Evolutionary conservation across 139 green algal species (phyloP).

Genomic region (Ostreobium quekettii): DNA sequence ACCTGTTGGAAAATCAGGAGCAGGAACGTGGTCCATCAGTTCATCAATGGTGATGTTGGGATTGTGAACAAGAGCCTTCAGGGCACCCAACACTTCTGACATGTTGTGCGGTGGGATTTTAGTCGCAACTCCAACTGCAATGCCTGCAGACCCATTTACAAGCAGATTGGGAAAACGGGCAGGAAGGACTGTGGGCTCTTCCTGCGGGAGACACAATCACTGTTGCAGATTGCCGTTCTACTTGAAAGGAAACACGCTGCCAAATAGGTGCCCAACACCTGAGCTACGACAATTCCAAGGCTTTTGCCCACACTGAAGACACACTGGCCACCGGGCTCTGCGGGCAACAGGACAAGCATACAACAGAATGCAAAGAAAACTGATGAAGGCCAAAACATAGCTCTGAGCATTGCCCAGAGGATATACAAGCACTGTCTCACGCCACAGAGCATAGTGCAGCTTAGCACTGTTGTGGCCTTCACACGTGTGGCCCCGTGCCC

Average conservation of each 20-base stretch:
- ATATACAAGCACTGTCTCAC: too few relatives aligned
- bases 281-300: too few relatives aligned
- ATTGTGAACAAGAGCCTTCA: constrained; percentile 71
- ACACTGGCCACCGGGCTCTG: too few relatives aligned
- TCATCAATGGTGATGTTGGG: constrained; percentile 58
- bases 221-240: not conserved
- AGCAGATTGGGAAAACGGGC: constrained; percentile 81
- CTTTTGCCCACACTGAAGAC: too few relatives aligned
- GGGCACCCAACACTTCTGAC: constrained; percentile 71
- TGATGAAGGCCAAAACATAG: too few relatives aligned
- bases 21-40: constrained; percentile 79
- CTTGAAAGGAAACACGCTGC: not conserved
- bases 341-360: too few relatives aligned
- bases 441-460: too few relatives aligned
- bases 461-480: not conserved
- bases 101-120: constrained; percentile 96
- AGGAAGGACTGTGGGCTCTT: constrained; percentile 88
- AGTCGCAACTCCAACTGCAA: constrained; percentile 95
- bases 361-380: too few relatives aligned
- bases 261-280: too few relatives aligned
- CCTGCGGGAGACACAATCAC: too few relatives aligned
- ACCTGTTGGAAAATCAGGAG: constrained; percentile 95
- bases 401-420: too few relatives aligned
- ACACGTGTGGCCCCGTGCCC: too few relatives aligned
- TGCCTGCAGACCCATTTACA: constrained; percentile 87